A percentile compares a stretch with the other conserved stretches of the same genome.
phyloP scores from a whole-genome alignment of 257 asterid species.

The Solanum appendiculatum region DNA sequence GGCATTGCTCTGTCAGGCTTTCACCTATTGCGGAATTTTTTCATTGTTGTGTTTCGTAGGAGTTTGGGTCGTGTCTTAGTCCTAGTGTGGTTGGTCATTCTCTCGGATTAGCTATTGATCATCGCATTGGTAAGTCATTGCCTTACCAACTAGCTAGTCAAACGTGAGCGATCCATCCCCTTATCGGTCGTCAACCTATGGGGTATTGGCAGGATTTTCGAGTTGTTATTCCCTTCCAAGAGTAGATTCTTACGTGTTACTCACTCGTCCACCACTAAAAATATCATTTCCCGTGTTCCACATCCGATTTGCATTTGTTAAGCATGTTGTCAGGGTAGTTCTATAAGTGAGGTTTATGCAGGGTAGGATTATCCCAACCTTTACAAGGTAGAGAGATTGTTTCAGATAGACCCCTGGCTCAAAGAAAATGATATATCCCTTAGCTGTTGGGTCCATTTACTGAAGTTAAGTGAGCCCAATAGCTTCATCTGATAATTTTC shows the following conservation, averaged over 20 bases:
- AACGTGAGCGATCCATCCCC: background rate
- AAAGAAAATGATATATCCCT: too few species aligned
- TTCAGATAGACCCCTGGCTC: background rate
- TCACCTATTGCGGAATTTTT: too few species aligned
- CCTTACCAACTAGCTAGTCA: background rate
- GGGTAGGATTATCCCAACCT: fast-evolving
- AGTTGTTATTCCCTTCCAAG: background rate
- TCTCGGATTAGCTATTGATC: too few species aligned
- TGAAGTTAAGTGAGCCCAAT: background rate
- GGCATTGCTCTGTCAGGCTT: background rate
- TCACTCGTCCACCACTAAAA: too few species aligned
- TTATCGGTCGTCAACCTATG: too few species aligned
- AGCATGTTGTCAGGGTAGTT: background rate
- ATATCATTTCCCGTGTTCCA: too few species aligned
- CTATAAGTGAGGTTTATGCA: background rate
- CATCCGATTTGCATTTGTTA: background rate
- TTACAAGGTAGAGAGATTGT: background rate
- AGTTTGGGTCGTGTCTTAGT: background rate
- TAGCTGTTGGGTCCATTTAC: background rate
- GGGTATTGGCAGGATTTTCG: background rate
- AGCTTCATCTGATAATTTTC: background rate
- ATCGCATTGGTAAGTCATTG: background rate
- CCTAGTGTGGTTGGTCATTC: too few species aligned
- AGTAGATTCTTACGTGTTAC: background rate
- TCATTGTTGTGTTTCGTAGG: background rate